Evolutionary conservation across 345 rosid species (phyloP).

Genomic region (Salix viminalis): DNA sequence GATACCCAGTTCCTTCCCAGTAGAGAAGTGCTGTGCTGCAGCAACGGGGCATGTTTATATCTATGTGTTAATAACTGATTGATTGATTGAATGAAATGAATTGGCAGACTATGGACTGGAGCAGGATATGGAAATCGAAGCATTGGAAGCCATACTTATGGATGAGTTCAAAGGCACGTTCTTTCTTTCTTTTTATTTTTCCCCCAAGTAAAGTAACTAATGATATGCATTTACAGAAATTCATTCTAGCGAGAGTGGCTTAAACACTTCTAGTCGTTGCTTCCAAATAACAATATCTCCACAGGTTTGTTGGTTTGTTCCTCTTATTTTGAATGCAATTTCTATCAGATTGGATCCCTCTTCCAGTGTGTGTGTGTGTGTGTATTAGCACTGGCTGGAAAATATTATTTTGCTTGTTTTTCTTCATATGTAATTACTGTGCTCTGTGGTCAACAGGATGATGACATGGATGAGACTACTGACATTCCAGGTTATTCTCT

Average conservation of each 20-base stretch:
- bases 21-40: too few relatives aligned
- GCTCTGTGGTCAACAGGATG: constrained; percentile 51
- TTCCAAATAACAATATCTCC: constrained; percentile 72
- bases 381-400: background rate
- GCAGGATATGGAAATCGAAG: constrained; percentile 98
- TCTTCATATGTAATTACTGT: constrained; percentile 10
- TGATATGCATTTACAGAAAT: constrained; percentile 45
- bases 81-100: background rate
- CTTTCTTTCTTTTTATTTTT: background rate
- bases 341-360: background rate
- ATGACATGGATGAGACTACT: constrained; percentile 60
- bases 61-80: too few relatives aligned
- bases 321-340: too few relatives aligned
- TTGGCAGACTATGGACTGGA: constrained; percentile 67
- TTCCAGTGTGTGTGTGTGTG: background rate
- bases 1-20: too few relatives aligned
- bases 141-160: constrained; percentile 89
- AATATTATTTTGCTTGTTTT: background rate
- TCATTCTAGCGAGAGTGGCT: constrained; percentile 84
- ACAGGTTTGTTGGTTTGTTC: constrained; percentile 44
- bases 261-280: constrained; percentile 79
- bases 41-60: too few relatives aligned
- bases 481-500: constrained; percentile 53
- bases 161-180: constrained; percentile 87
- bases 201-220: background rate